phyloP scores from a whole-genome alignment of 345 rosid genomes.

The Bruguiera gymnorhiza region DNA sequence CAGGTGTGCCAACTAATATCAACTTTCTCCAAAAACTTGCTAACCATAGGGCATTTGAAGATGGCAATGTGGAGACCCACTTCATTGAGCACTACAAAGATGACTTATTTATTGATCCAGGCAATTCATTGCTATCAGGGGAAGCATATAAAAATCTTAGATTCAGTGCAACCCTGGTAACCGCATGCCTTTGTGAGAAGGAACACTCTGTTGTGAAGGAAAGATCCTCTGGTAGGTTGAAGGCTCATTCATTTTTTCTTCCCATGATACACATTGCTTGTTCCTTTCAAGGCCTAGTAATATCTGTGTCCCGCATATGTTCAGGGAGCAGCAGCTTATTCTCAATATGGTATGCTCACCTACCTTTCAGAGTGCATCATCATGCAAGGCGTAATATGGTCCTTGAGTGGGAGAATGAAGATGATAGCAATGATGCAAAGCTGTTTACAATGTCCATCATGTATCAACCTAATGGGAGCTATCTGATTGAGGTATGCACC shows the following conservation, averaged over 20 bases:
- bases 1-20: conserved; percentile 91
- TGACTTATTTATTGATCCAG: conserved; percentile 67
- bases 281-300: conserved; percentile 14
- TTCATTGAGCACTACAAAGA: conserved; percentile 75
- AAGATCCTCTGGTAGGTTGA: conserved; percentile 48
- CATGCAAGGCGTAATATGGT: conserved; percentile 49
- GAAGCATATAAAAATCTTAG: conserved; percentile 45
- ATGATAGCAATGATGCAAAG: conserved; percentile 42
- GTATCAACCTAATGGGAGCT: conserved; percentile 56
- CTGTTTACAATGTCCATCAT: conserved; percentile 40
- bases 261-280: background rate
- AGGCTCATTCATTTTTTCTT: conserved; percentile 12
- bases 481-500: conserved; percentile 58
- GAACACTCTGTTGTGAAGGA: conserved; percentile 46
- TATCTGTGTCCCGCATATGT: conserved; percentile 21
- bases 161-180: conserved; percentile 56
- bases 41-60: conserved; percentile 64
- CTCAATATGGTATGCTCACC: conserved; percentile 65
- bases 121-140: conserved; percentile 41
- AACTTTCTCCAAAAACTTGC: conserved; percentile 77
- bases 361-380: conserved; percentile 86
- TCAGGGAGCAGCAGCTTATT: conserved; percentile 49
- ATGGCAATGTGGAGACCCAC: conserved; percentile 88
- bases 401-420: conserved; percentile 72
- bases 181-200: conserved; percentile 69